Base-by-base conservation (phyloP, 306 rosid species). In the Morella rubra region DNA sequence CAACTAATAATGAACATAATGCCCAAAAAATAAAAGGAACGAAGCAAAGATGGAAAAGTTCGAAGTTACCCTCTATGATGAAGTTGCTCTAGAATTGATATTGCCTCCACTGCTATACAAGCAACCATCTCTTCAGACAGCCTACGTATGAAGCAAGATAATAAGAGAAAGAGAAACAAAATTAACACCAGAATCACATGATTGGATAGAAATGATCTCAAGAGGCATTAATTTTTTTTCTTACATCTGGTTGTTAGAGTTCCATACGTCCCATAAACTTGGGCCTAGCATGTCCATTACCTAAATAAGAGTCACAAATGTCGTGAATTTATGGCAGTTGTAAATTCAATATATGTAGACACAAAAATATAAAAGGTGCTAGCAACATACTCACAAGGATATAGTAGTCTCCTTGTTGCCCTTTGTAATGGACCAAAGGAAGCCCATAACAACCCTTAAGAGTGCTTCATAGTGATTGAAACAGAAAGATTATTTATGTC, bases 281-380 rank as follows among this genome's bases (percentile, higher is more conserved):
- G 98, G 98, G 67, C 98, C 98, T 74, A 93, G 95, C 78, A 93
- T 91, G 91, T 93, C 98, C 98, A 93, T 93, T 78, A 93, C 98
- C 98, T 93, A 62, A 58, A 71, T 77, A 56, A 74, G 50, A 72
- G 69, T 60, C 40, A 56, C 42, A 41, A 53, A 46, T 16, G 44
- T 72, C 47, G 16, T 59, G 40, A 22, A 58, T 61, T 5, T 47
- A 60, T 18, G n/a, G 58, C n/a, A 65, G 22, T 46, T 72, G 75
- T 46, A 73, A 14, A 56, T 16, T 20, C 60, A 74, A 68, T 20
- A 46, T 32, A 56, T 72, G 59, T 42, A 62, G 44, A 62, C 22
- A 14, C 27, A 6, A 18, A 40, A 62, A 40, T 5, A 37, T 32
- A 62, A 62, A 18, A 41, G 50, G 15, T 18, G 27, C 50, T 15